Conservation (phyloP, 208 protist genomes). For the Zelonia costaricensis region DNA sequence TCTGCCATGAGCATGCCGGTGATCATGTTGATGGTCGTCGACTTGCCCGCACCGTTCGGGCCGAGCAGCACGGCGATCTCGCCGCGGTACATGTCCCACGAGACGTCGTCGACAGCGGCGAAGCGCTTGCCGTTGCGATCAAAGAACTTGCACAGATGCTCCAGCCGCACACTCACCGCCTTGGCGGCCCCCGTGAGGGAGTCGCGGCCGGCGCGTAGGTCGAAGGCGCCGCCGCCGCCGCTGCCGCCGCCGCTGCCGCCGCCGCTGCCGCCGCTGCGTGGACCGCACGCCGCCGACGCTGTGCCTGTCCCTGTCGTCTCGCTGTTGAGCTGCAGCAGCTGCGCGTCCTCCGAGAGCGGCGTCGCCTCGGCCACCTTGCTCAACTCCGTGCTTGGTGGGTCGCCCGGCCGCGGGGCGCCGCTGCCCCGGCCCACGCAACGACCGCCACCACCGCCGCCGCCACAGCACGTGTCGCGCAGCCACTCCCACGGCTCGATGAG, state of each 20-base stretch:
- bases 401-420: conserved; percentile 28
- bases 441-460: neutral
- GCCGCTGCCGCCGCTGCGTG: too few species aligned
- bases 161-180: conserved; percentile 46
- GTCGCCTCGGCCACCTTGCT: neutral
- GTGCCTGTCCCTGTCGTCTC: neutral
- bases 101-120: conserved; percentile 65
- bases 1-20: conserved; percentile 74
- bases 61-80: conserved; percentile 77
- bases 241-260: too few species aligned
- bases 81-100: conserved; percentile 43
- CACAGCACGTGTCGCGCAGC: neutral
- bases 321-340: neutral
- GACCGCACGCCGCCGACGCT: neutral
- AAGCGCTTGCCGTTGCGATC: conserved; percentile 47
- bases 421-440: neutral
- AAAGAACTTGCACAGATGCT: conserved; percentile 36
- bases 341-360: neutral
- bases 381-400: neutral
- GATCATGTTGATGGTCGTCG: conserved; percentile 78
- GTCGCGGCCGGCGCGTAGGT: conserved; percentile 10
- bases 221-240: too few species aligned
- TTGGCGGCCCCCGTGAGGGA: conserved; percentile 14
- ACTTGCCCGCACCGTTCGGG: conserved; percentile 83
- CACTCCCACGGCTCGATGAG: conserved; percentile 33